Conservation (phyloP, 805 yeast genomes). For the Torulaspora indica region DNA sequence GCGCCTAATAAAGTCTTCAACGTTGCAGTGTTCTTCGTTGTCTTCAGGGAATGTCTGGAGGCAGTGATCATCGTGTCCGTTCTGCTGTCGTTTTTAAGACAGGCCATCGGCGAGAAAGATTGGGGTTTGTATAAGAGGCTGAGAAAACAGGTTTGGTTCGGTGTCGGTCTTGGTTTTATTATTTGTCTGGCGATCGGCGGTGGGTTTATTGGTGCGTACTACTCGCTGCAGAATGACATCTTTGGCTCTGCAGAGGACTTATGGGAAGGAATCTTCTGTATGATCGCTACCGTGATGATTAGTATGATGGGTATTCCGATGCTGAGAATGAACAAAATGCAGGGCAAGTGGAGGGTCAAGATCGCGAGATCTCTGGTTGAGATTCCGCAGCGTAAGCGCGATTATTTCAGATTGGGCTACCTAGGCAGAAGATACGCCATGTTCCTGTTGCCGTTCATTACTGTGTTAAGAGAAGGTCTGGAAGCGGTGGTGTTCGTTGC, state of each 20-base stretch:
- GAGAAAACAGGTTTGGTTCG: slow-evolving; percentile 81
- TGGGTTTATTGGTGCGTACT: slow-evolving; percentile 92
- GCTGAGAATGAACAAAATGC: slow-evolving; percentile 94
- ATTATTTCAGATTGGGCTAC: slow-evolving; percentile 51
- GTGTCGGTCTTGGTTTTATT: slow-evolving; percentile 66
- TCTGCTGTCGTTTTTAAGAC: slow-evolving; percentile 83
- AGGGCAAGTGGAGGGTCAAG: slow-evolving; percentile 93
- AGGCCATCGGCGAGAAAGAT: slow-evolving; percentile 63
- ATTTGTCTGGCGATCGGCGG: slow-evolving; percentile 83
- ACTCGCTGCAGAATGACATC: slow-evolving; percentile 71
- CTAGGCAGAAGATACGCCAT: slow-evolving; percentile 71
- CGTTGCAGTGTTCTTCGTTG: slow-evolving; percentile 72
- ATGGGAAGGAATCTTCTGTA: slow-evolving; percentile 95
- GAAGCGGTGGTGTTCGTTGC: slow-evolving; percentile 96
- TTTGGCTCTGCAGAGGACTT: slow-evolving; percentile 86
- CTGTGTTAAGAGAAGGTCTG: slow-evolving; percentile 92
- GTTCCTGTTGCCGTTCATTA: slow-evolving; percentile 85
- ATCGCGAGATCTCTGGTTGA: slow-evolving; percentile 79
- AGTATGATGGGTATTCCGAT: slow-evolving; percentile 94
- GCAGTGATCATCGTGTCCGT: slow-evolving; percentile 91
- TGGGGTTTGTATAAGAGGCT: slow-evolving; percentile 54
- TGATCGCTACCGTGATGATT: slow-evolving; percentile 85
- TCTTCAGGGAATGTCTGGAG: slow-evolving; percentile 89
- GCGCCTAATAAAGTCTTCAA: slow-evolving; percentile 39
- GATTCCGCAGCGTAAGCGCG: slow-evolving; percentile 46